Conservation (phyloP, 306 rosid species). For the Castanopsis chinensis region DNA sequence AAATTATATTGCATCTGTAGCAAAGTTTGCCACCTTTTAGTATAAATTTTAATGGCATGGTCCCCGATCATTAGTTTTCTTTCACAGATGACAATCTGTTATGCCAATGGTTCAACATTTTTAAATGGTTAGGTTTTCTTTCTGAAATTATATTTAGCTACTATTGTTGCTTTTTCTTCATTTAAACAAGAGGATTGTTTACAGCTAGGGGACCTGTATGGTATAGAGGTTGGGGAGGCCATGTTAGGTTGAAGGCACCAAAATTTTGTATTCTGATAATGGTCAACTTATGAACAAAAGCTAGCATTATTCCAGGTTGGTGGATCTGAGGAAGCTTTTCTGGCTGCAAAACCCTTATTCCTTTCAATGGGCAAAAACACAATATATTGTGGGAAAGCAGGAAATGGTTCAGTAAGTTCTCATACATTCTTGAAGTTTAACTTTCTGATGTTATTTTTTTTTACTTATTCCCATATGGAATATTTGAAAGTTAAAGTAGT, state of each 20-base stretch:
- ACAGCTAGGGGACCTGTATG: not conserved
- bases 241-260: slow-evolving; percentile 10
- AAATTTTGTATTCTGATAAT: slow-evolving; percentile 6
- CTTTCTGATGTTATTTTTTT: not conserved
- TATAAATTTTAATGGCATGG: not conserved
- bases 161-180: not conserved
- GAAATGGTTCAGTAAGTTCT: slow-evolving; percentile 92
- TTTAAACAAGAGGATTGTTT: not conserved
- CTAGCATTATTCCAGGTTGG: slow-evolving; percentile 66
- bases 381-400: slow-evolving; percentile 80
- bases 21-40: not conserved
- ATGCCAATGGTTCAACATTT: not conserved
- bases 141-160: not conserved
- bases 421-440: slow-evolving; percentile 7
- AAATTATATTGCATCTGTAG: not conserved
- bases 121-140: not conserved
- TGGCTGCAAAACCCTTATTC: slow-evolving; percentile 64
- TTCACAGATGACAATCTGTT: not conserved
- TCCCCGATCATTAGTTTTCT: not conserved
- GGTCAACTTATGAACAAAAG: slow-evolving; percentile 16
- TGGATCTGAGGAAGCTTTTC: slow-evolving; percentile 78
- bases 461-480: not conserved
- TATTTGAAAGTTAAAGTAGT: not conserved
- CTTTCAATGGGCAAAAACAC: slow-evolving; percentile 82
- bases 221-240: slow-evolving; percentile 5